A percentile compares a stretch with the other conserved stretches of the same genome.
Evolutionary conservation across 495 filamentous ascomycete species (phyloP).

Genomic region (Sporormia fimetaria): DNA sequence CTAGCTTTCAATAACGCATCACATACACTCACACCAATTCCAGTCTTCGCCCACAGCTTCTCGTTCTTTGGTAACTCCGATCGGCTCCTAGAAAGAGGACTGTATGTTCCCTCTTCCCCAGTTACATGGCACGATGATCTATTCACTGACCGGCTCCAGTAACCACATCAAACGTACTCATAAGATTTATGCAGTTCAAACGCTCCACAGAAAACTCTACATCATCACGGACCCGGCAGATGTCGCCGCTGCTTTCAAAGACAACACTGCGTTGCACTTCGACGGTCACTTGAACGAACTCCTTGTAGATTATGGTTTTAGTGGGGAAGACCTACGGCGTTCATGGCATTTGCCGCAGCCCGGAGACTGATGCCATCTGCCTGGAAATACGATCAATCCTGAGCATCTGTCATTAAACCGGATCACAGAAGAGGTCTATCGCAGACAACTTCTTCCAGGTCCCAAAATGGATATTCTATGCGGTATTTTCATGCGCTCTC

Average conservation of each 20-base stretch:
- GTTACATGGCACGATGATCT: neutral
- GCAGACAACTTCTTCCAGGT: conserved; percentile 1
- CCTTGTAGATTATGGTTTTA: neutral
- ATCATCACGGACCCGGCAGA: neutral
- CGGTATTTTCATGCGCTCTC: neutral
- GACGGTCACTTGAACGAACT: conserved; percentile 3
- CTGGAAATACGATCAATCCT: neutral
- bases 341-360: conserved; percentile 1
- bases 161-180: neutral
- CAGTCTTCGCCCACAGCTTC: neutral
- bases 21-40: neutral
- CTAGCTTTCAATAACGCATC: neutral
- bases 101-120: neutral
- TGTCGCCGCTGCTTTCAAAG: neutral
- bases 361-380: neutral
- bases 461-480: neutral
- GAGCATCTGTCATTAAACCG: neutral
- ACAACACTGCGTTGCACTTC: conserved; percentile 1
- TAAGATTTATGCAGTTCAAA: neutral
- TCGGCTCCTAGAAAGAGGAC: neutral
- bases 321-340: neutral
- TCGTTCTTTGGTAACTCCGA: conserved; percentile 2
- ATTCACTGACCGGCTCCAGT: neutral
- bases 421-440: conserved; percentile 1
- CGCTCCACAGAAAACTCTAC: neutral